Percentiles rank a stretch among this genome's conserved stretches.
Conservation (phyloP, 805 yeast genomes). For the Suhomyces sp. region DNA sequence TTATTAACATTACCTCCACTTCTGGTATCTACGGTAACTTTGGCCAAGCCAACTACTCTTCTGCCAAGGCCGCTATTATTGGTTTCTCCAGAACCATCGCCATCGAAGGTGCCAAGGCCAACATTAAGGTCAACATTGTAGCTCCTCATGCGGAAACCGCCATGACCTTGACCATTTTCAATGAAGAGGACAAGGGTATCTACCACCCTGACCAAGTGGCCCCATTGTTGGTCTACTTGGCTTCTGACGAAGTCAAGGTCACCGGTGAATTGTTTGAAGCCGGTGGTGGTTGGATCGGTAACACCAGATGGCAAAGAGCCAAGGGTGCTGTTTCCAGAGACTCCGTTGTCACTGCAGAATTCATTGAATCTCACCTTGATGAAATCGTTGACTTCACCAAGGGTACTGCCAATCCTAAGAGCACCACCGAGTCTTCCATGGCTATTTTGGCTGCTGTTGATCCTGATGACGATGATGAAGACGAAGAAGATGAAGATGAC, state of each 20-base stretch:
- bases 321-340: conserved; percentile 72
- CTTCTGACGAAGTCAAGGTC: conserved; percentile 68
- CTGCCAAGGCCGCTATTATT: conserved; percentile 87
- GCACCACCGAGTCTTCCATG: conserved; percentile 76
- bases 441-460: conserved; percentile 68
- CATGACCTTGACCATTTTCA: conserved; percentile 88
- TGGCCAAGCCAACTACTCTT: conserved; percentile 94
- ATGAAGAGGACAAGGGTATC: conserved; percentile 73
- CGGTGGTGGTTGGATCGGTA: conserved; percentile 96
- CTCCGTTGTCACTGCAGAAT: conserved; percentile 59
- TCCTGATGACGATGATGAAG: conserved; percentile 45
- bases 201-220: conserved; percentile 88
- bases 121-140: conserved; percentile 74
- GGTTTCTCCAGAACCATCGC: conserved; percentile 87
- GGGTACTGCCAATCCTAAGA: conserved; percentile 53
- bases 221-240: conserved; percentile 76
- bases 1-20: conserved; percentile 88
- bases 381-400: conserved; percentile 60
- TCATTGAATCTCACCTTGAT: conserved; percentile 63
- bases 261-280: conserved; percentile 85
- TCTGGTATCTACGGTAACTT: conserved; percentile 97
- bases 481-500: conserved; percentile 38
- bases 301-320: conserved; percentile 92
- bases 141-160: conserved; percentile 99
- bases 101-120: conserved; percentile 78